These are phyloP conservation scores for Chrysoporthe deuterocubensis DNA, from an alignment of 2,329 filamentous ascomycete genomes.

Conservation along the genomic window DNA sequence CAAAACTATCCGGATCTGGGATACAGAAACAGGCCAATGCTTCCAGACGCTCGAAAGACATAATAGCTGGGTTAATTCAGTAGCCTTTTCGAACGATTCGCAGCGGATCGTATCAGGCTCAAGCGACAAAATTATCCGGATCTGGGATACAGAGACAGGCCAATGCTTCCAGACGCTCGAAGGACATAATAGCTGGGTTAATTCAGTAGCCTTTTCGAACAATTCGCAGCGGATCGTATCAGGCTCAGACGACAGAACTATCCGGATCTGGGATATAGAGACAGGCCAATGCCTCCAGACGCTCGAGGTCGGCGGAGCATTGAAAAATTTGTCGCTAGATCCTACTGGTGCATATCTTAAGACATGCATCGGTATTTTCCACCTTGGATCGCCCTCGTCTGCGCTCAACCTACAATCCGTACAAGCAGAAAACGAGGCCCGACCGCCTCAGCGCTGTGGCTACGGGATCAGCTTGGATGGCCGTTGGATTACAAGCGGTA, in stretches of 20 bases:
- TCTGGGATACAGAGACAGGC: too few species aligned
- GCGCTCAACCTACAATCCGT: not conserved
- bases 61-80: not conserved
- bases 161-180: conserved; percentile 6
- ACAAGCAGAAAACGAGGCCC: not conserved
- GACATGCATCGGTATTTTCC: conserved; percentile 8
- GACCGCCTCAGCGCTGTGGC: not conserved
- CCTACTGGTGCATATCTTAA: not conserved
- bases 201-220: conserved; percentile 15
- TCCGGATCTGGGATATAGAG: conserved; percentile 8
- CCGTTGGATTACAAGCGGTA: not conserved
- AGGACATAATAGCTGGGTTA: not conserved
- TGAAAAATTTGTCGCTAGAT: not conserved
- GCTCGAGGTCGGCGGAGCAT: not conserved
- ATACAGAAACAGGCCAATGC: not conserved
- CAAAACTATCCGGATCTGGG: too few species aligned
- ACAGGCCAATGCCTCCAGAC: conserved; percentile 21
- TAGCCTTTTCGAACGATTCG: too few species aligned
- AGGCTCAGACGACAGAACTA: not conserved
- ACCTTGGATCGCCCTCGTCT: not conserved
- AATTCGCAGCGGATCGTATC: conserved; percentile 8
- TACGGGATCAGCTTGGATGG: conserved; percentile 4
- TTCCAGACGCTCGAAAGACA: conserved; percentile 13
- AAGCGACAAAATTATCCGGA: too few species aligned
- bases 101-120: too few species aligned